Evolutionary conservation across 139 green algal genomes (phyloP).

Genomic region (Chlorella vulgaris): DNA sequence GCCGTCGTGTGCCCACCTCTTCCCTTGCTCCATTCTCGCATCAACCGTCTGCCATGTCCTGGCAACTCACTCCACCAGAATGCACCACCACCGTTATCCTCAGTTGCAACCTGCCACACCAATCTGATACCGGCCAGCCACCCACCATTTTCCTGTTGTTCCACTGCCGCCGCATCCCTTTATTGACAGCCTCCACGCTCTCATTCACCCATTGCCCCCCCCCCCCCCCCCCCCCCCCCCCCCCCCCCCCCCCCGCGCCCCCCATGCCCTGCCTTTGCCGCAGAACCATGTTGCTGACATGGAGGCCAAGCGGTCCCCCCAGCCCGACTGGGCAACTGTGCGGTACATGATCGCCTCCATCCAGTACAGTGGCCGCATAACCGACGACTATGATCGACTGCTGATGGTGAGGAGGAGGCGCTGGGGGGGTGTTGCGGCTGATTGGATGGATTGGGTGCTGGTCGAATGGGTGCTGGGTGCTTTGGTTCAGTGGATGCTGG

Average conservation of each 20-base stretch:
- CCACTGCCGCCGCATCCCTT: not conserved
- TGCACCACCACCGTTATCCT: too few relatives aligned
- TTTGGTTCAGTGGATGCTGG: too few relatives aligned
- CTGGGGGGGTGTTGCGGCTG: not conserved
- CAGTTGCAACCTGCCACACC: too few relatives aligned
- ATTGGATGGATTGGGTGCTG: too few relatives aligned
- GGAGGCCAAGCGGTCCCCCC: constrained; percentile 79
- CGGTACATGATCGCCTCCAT: constrained; percentile 94
- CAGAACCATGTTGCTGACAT: constrained; percentile 95
- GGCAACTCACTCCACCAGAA: too few relatives aligned
- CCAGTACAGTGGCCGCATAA: constrained; percentile 97
- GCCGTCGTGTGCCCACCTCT: too few relatives aligned
- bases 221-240: not conserved
- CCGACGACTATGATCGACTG: constrained; percentile 90
- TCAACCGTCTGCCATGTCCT: too few relatives aligned
- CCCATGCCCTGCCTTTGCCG: not conserved
- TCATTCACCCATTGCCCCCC: not conserved
- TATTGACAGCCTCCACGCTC: too few relatives aligned
- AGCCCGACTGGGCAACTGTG: constrained; percentile 63
- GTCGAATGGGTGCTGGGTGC: too few relatives aligned
- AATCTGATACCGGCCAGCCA: too few relatives aligned
- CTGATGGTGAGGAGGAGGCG: constrained; percentile 1
- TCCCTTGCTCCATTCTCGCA: too few relatives aligned
- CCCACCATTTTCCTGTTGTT: not conserved
- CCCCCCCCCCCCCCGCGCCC: not conserved